Percentiles rank a stretch among this genome's conserved stretches.
Evolutionary conservation across 2,329 filamentous ascomycete genomes (phyloP).

Genomic region (Alternaria solani): DNA sequence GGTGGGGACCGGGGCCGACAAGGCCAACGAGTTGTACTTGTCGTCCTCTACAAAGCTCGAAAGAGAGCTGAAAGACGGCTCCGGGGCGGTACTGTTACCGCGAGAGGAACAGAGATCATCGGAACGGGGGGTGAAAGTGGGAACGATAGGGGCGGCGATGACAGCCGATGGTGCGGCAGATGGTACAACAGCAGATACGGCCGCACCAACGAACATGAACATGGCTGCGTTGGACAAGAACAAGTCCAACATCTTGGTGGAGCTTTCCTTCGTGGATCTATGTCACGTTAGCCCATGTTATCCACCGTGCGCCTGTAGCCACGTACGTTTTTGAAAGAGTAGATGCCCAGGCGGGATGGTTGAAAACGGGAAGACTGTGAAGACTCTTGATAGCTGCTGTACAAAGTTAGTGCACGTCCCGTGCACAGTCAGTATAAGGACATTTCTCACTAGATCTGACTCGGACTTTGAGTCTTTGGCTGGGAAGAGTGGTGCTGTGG

Average conservation of each 20-base stretch:
- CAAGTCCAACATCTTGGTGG: neutral
- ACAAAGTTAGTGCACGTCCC: too few species aligned
- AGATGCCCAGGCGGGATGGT: too few species aligned
- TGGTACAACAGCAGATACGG: neutral
- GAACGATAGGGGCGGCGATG: neutral
- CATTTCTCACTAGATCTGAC: neutral
- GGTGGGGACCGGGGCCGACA: neutral
- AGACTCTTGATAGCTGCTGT: neutral
- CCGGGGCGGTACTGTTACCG: slow-evolving; percentile 1
- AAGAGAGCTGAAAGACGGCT: slow-evolving; percentile 3
- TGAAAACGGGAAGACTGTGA: neutral
- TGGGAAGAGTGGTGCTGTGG: neutral
- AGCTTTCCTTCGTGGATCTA: neutral
- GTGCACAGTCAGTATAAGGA: neutral
- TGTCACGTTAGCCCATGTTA: too few species aligned
- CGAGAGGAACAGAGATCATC: neutral
- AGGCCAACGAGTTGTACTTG: slow-evolving; percentile 7
- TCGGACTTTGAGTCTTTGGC: neutral
- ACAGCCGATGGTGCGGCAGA: neutral
- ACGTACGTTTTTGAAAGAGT: too few species aligned
- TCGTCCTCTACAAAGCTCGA: neutral
- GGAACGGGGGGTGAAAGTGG: neutral
- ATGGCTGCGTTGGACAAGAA: neutral
- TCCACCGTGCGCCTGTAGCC: too few species aligned
- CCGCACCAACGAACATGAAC: neutral